Percentiles rank a stretch among this genome's conserved stretches.
phyloP scores from a whole-genome alignment of 129 eudicot genomes.

The Flaveria brownii region DNA sequence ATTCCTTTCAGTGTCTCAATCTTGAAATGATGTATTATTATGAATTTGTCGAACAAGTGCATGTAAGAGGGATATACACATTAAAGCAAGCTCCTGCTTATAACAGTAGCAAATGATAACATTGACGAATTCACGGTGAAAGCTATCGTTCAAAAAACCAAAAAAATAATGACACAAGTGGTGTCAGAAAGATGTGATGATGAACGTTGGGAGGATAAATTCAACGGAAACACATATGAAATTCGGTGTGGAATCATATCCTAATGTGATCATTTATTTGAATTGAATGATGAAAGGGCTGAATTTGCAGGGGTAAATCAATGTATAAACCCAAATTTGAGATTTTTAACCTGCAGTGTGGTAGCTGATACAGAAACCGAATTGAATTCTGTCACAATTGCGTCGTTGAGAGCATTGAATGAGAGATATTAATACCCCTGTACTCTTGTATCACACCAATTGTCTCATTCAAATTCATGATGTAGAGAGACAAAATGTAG shows the following conservation, averaged over 20 bases:
- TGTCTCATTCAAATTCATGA: neutral
- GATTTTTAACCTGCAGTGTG: constrained; percentile 20
- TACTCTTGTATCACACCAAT: constrained; percentile 19
- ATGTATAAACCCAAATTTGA: constrained; percentile 6
- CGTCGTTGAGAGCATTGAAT: constrained; percentile 69
- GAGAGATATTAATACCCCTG: constrained; percentile 40
- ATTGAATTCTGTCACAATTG: constrained; percentile 49
- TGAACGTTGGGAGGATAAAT: constrained; percentile 29
- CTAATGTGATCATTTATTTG: neutral
- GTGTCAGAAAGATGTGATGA: constrained; percentile 31
- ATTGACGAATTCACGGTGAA: constrained; percentile 25
- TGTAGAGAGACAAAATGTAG: neutral
- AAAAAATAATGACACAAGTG: constrained; percentile 27
- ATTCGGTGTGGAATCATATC: neutral
- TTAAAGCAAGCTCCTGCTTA: neutral
- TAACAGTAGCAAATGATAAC: constrained; percentile 13
- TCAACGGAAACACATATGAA: neutral
- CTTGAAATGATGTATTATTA: neutral
- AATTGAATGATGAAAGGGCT: constrained; percentile 9
- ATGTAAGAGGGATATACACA: too few species aligned
- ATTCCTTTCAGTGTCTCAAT: neutral
- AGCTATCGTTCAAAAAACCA: constrained; percentile 13
- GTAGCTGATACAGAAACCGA: constrained; percentile 31
- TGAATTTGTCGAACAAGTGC: constrained; percentile 2
- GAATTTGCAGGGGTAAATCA: constrained; percentile 12